Evolutionary conservation across 768 basidiomycete species (phyloP), one percentile per base, ranked within the genome.

Genomic region (Pleurotus eryngii): DNA sequence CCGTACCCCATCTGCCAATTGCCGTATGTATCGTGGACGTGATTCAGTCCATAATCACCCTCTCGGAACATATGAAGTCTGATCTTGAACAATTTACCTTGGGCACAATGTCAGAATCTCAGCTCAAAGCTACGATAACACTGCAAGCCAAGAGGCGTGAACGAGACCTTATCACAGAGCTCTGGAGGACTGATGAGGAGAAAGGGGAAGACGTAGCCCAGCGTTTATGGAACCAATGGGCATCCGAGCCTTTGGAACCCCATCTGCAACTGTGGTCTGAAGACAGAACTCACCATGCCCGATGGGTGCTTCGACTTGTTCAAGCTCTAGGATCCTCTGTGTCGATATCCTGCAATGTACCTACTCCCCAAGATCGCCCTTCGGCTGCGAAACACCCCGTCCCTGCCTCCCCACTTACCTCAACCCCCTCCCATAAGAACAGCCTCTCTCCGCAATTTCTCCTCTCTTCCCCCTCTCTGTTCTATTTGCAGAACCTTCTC

Each of bases 61-160:
- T 90, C 12, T 70, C 81, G 0, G 82, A 86, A 42, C 68, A 73
- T n/a, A 87, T 91, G 85, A 87, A 83, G 65, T 72, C 79, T 26
- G 89, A 90, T 63, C 74, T 90, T 37, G 85, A 83, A 9, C 77
- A 83, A 56, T 82, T 86, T 48, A 73, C 87, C 9, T 65, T 89
- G 1, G 87, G 86, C 17, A 75, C 74, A 38, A 86, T 90, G 85
- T 76, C 80, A 20, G 89, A 91, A 63, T 65, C 72, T 38, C 81
- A 91, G 55, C 74, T 89, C 22, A 68, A 66, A 17, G 72, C 67
- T 3, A 64, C 83, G 12, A 69, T 90, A 27, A 66, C 67, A 5
- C 75, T 77, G 30, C 80, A 87, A 61, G 86, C 87, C 1, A 80
- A 73, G 58, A 62, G 64, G 9, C 74, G 75, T 46, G 89, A 90